Conservation (phyloP, 2,329 filamentous ascomycete genomes). For the Elsinoe ampelina region DNA sequence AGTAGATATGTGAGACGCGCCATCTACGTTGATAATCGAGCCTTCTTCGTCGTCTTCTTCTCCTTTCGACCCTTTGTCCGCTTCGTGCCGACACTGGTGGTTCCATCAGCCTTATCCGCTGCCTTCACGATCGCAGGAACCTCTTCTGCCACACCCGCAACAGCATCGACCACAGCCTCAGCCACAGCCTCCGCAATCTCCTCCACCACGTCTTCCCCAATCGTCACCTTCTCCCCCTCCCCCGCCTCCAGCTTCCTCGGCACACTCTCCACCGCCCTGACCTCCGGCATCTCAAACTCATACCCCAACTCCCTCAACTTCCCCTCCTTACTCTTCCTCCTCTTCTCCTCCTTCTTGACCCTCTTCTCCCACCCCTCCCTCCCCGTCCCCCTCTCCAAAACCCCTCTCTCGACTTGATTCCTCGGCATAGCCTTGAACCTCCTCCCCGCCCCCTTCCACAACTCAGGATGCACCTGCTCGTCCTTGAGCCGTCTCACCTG, state of each 20-base stretch:
- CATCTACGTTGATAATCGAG: conserved; percentile 7
- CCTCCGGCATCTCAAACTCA: conserved; percentile 62
- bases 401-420: conserved; percentile 73
- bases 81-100: conserved; percentile 27
- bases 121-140: conserved; percentile 18
- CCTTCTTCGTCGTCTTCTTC: conserved; percentile 19
- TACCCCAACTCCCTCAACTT: conserved; percentile 77
- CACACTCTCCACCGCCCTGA: conserved; percentile 55
- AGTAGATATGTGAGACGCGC: background rate
- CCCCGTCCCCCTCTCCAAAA: conserved; percentile 62
- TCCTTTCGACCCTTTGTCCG: conserved; percentile 25
- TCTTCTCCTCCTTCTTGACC: conserved; percentile 62
- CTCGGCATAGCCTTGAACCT: conserved; percentile 83
- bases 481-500: conserved; percentile 72
- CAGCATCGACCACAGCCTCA: conserved; percentile 25
- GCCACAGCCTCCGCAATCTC: conserved; percentile 24
- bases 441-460: conserved; percentile 85
- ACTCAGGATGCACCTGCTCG: conserved; percentile 66
- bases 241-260: conserved; percentile 30
- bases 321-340: conserved; percentile 58
- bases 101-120: conserved; percentile 28
- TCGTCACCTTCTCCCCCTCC: conserved; percentile 27
- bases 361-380: conserved; percentile 71
- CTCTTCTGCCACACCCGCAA: conserved; percentile 24
- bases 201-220: conserved; percentile 25